Conservation (phyloP, 306 rosid genomes). For the Malus sylvestris region DNA sequence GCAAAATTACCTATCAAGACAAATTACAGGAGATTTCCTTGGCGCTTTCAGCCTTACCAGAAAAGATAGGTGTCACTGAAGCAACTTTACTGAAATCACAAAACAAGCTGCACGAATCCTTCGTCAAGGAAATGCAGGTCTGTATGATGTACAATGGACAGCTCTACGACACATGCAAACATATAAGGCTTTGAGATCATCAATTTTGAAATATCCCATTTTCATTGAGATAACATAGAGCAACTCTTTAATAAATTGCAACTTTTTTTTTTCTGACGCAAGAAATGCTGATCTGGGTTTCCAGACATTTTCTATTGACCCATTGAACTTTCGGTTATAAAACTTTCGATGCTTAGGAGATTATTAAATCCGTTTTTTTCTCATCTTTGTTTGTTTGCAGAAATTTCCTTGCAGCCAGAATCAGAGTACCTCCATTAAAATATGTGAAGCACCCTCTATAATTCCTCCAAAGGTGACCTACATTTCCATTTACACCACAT, state of each 20-base stretch:
- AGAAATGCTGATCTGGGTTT: background rate
- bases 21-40: slow-evolving; percentile 53
- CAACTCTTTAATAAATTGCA: background rate
- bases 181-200: background rate
- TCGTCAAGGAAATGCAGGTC: slow-evolving; percentile 71
- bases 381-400: slow-evolving; percentile 32
- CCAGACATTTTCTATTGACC: background rate
- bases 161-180: slow-evolving; percentile 12
- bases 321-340: background rate
- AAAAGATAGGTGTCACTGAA: slow-evolving; percentile 53
- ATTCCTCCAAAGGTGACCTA: slow-evolving; percentile 50
- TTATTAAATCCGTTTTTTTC: slow-evolving; percentile 16
- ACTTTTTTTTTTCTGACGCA: background rate
- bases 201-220: background rate
- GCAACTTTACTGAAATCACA: slow-evolving; percentile 47
- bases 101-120: slow-evolving; percentile 36
- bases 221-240: background rate
- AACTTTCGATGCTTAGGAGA: background rate
- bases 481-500: slow-evolving; percentile 1
- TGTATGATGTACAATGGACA: slow-evolving; percentile 17
- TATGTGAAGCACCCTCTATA: slow-evolving; percentile 23
- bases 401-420: slow-evolving; percentile 40
- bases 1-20: slow-evolving; percentile 38
- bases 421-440: slow-evolving; percentile 29
- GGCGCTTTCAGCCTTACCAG: slow-evolving; percentile 59